Evolutionary conservation across 2,329 filamentous ascomycete species (phyloP), one percentile per base, ranked within the genome.

Genomic region (Bisporella sp.): DNA sequence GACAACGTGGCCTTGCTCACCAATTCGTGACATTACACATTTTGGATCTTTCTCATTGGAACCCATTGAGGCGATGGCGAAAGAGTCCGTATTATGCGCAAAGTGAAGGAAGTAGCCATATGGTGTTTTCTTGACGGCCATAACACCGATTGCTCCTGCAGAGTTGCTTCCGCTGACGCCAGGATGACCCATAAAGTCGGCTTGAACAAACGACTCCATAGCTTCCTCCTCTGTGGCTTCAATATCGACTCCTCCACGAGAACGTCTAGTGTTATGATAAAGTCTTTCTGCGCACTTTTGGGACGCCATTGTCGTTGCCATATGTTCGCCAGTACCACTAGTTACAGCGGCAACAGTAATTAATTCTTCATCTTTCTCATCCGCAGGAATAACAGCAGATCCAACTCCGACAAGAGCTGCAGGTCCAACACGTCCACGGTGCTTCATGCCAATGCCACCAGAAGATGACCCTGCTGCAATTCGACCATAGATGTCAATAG

Each of bases 361-460:
- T 43, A 76, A 73, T 2, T 88, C 81, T 5, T 79, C 72, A 62
- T 96, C 91, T 31, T 80, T 76, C 2, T 79, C 73, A 54, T 90
- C 82, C 30, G 76, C 73, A 1, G 92, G 92, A n/a, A 96, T 79
- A 31, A 99, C 85, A 35, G 89, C 87, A 21, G 90, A 92, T 50
- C 93, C 93, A 48, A 97, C 82, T 6, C 93, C 92, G 11, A 97
- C 88, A 12, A 99, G 77, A 21, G 93, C 93, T 33, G 93, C 95
- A 32, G 93, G 93, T 0, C 93, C 95, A 55, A 96, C 79, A 35
- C 93, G 85, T 5, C 93, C 95, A 53, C 83, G 82, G 67, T 96
- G 91, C 66, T 99, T 99, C 92, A 99, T 96, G 31, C 93, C 92
- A 65, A 99, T 99, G 1, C 93, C 93, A 5, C 93, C 93, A 12